Percentiles rank a stretch among this genome's conserved stretches.
Conservation (phyloP, 805 yeast species). For the Candida argentea region DNA sequence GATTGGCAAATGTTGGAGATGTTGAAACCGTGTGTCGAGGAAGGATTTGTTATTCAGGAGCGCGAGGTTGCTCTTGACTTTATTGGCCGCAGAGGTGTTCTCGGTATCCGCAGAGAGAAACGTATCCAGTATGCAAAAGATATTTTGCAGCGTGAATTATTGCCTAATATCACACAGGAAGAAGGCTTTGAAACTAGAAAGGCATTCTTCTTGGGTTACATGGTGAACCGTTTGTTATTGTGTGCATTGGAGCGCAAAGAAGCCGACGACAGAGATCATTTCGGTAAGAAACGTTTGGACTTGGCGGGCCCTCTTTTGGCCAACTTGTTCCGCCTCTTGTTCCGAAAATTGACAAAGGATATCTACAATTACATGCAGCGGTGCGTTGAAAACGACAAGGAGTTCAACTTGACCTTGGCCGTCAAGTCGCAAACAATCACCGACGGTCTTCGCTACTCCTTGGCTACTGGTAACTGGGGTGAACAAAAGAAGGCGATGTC, state of each 20-base stretch:
- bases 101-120: slow-evolving; percentile 93
- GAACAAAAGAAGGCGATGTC: slow-evolving; percentile 99
- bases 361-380: slow-evolving; percentile 97
- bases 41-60: slow-evolving; percentile 96
- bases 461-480: slow-evolving; percentile 99
- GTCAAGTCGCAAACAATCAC: slow-evolving; percentile 96
- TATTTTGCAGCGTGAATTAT: slow-evolving; percentile 87
- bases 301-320: slow-evolving; percentile 97
- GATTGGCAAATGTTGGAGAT: slow-evolving; percentile 99
- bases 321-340: slow-evolving; percentile 85
- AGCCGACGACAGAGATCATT: slow-evolving; percentile 98
- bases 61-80: slow-evolving; percentile 96
- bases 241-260: slow-evolving; percentile 97
- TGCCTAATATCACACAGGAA: slow-evolving; percentile 95
- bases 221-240: slow-evolving; percentile 88
- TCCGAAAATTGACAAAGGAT: slow-evolving; percentile 91
- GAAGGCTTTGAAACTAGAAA: slow-evolving; percentile 96
- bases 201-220: slow-evolving; percentile 95
- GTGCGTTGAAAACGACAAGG: slow-evolving; percentile 96
- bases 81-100: slow-evolving; percentile 95
- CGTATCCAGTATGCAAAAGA: slow-evolving; percentile 98
- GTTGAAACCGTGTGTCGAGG: slow-evolving; percentile 98
- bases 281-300: slow-evolving; percentile 96
- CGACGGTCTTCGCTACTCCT: slow-evolving; percentile 91
- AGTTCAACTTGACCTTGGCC: slow-evolving; percentile 91